A percentile compares a stretch with the other conserved stretches of the same genome.
Conservation (phyloP, 441 rosid species). For the Omphalea diandra region DNA sequence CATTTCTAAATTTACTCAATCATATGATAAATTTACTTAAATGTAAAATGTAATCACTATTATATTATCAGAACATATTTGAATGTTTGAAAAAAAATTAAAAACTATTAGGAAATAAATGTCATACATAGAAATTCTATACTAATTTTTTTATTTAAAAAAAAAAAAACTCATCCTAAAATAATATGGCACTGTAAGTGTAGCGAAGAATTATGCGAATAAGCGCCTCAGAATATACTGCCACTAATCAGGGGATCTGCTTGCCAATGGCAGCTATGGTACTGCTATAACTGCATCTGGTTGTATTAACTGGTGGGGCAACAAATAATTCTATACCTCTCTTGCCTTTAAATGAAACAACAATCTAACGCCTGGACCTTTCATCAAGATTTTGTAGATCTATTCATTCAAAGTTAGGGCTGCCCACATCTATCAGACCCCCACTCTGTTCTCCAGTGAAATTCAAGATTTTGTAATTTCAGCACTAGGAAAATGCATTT, state of each 20-base stretch:
- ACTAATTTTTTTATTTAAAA: neutral
- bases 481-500: neutral
- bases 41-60: no score
- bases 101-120: no score
- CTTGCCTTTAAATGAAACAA: neutral
- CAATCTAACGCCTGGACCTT: neutral
- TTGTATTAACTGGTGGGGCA: neutral
- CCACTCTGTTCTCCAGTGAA: neutral
- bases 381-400: conserved; percentile 3
- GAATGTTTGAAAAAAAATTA: no score
- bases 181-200: no score
- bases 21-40: no score
- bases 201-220: no score
- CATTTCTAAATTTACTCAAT: no score
- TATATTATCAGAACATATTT: no score
- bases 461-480: neutral
- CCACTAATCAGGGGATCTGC: neutral
- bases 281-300: neutral
- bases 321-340: neutral
- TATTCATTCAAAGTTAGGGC: neutral
- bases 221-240: no score
- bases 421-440: neutral
- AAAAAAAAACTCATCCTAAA: neutral
- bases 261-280: neutral
- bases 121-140: no score